A percentile compares a stretch with the other conserved stretches of the same genome.
phyloP scores from a whole-genome alignment of 345 rosid genomes.

The Rubroshorea leprosula region DNA sequence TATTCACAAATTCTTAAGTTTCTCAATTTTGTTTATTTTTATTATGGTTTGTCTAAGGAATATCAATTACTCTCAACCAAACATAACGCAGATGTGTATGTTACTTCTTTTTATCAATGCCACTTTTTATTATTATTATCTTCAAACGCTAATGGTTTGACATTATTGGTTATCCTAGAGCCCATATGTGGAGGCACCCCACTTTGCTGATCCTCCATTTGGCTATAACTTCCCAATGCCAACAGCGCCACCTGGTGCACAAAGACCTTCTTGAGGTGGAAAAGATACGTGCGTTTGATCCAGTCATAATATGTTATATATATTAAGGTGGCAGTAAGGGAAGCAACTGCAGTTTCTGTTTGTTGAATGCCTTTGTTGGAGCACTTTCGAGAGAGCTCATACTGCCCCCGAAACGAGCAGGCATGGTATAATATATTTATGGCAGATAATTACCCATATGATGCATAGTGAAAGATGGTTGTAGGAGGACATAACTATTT shows the following conservation, averaged over 20 bases:
- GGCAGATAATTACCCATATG: slow-evolving; percentile 3
- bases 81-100: too few relatives aligned
- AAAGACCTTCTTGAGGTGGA: slow-evolving; percentile 44
- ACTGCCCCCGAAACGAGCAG: background rate
- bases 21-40: too few relatives aligned
- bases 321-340: background rate
- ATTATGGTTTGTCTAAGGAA: too few relatives aligned
- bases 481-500: slow-evolving; percentile 3
- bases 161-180: slow-evolving; percentile 29
- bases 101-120: background rate
- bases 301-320: background rate
- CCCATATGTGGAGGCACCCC: slow-evolving; percentile 75
- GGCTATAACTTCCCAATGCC: slow-evolving; percentile 51
- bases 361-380: background rate
- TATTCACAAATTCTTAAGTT: too few relatives aligned
- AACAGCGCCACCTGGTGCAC: slow-evolving; percentile 67
- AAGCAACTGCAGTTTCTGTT: background rate
- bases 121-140: background rate
- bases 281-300: slow-evolving; percentile 17
- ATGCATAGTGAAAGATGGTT: slow-evolving; percentile 2
- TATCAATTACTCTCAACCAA: too few relatives aligned
- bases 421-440: background rate
- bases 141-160: slow-evolving; percentile 9
- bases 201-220: slow-evolving; percentile 33
- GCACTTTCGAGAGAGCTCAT: background rate